phyloP scores from a whole-genome alignment of 257 asterid genomes.

The Petunia axillaris region DNA sequence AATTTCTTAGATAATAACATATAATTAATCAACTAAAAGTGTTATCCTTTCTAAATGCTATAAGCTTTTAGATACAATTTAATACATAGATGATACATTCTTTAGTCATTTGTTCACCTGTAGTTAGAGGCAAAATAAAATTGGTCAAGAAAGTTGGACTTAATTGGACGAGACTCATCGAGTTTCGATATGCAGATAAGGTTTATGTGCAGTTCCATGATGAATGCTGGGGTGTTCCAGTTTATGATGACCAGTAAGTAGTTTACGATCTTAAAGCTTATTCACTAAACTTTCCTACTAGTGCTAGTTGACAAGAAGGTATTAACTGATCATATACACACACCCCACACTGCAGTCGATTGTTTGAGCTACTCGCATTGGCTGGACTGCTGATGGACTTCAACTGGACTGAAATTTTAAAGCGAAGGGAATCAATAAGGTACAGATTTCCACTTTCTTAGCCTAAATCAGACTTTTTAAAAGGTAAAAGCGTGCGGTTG shows the following conservation, averaged over 20 bases:
- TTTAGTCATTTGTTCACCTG: not conserved
- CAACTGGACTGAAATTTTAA: constrained; percentile 90
- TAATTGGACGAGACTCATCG: not conserved
- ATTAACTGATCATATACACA: not conserved
- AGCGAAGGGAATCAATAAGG: constrained; percentile 68
- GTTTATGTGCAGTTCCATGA: constrained; percentile 84
- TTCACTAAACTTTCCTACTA: not conserved
- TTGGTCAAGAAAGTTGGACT: not conserved
- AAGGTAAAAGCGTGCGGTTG: too few species aligned
- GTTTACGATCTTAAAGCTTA: not conserved
- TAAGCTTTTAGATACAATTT: too few species aligned
- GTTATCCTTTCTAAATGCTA: too few species aligned
- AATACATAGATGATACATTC: not conserved
- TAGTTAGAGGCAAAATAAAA: not conserved
- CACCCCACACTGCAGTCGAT: constrained; percentile 46
- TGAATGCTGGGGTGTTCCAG: constrained; percentile 98
- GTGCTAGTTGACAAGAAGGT: not conserved
- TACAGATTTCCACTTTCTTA: constrained; percentile 10
- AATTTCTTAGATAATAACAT: too few species aligned
- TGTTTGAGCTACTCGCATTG: constrained; percentile 87
- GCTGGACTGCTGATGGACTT: constrained; percentile 93
- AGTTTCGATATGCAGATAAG: constrained; percentile 50
- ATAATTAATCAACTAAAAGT: too few species aligned
- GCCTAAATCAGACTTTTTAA: not conserved
- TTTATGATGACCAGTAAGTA: constrained; percentile 84